Conservation (phyloP, 179 eudicot genomes). For the Drosera spatulata region DNA sequence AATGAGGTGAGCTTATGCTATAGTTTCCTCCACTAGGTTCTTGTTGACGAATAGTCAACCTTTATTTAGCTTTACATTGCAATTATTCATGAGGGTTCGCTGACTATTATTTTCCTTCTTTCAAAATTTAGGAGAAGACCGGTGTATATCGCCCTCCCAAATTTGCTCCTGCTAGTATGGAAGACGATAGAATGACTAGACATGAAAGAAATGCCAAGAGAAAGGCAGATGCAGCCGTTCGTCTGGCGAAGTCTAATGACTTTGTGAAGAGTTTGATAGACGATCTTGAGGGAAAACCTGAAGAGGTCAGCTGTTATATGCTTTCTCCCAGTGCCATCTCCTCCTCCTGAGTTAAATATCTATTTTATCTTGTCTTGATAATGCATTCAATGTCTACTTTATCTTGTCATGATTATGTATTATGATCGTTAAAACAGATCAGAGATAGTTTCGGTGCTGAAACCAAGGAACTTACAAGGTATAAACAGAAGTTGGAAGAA, state of each 20-base stretch:
- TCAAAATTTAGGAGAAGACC: conserved; percentile 21
- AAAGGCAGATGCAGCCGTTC: conserved; percentile 29
- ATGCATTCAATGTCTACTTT: not conserved
- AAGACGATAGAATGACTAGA: conserved; percentile 46
- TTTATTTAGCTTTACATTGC: conserved; percentile 52
- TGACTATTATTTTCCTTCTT: conserved; percentile 11
- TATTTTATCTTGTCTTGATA: no score
- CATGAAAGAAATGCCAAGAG: conserved; percentile 61
- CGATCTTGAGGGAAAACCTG: conserved; percentile 78
- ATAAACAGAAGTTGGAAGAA: conserved; percentile 34
- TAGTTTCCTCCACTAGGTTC: not conserved
- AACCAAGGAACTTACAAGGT: conserved; percentile 42
- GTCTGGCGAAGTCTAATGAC: conserved; percentile 35
- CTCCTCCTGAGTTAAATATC: no score
- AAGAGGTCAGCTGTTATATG: conserved; percentile 49
- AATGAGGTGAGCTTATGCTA: conserved; percentile 37
- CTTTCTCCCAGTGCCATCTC: no score
- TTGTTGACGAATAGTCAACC: not conserved
- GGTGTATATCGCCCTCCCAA: conserved; percentile 63
- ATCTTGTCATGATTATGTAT: not conserved
- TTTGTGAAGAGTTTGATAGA: conserved; percentile 44
- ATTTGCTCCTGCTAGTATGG: conserved; percentile 67
- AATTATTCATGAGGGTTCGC: conserved; percentile 58
- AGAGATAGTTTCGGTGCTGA: conserved; percentile 57
- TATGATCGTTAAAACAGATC: conserved; percentile 24